phyloP scores from a whole-genome alignment of 768 basidiomycete species.

The Trametes cinnabarina region DNA sequence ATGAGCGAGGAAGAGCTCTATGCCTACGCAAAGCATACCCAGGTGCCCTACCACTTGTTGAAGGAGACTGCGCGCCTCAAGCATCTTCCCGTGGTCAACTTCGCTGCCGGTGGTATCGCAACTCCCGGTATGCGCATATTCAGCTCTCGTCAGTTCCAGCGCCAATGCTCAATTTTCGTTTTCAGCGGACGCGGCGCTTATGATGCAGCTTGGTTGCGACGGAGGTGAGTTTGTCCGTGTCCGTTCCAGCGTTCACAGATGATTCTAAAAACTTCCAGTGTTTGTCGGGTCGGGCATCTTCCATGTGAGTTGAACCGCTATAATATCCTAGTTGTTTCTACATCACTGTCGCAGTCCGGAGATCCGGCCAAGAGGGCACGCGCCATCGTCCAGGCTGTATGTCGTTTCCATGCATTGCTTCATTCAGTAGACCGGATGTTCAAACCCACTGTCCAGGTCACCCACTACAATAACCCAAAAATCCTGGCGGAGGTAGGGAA shows the following conservation, averaged over 20 bases:
- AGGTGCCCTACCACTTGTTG: conserved; percentile 91
- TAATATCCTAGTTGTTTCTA: not conserved
- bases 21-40: conserved; percentile 86
- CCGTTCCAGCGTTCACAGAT: conserved; percentile 1
- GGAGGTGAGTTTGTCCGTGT: conserved; percentile 60
- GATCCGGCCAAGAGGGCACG: conserved; percentile 92
- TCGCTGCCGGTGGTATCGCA: conserved; percentile 92
- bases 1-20: conserved; percentile 97
- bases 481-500: conserved; percentile 76
- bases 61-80: conserved; percentile 95
- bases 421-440: not conserved
- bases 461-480: conserved; percentile 94
- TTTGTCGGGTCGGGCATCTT: conserved; percentile 99
- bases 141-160: conserved; percentile 11
- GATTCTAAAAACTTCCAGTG: conserved; percentile 44
- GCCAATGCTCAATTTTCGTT: conserved; percentile 1
- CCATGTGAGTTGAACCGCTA: conserved; percentile 55
- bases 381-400: conserved; percentile 93
- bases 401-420: not conserved
- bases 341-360: conserved; percentile 56
- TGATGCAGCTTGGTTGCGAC: conserved; percentile 99
- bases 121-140: conserved; percentile 63
- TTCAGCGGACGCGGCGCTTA: conserved; percentile 89
- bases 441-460: conserved; percentile 47
- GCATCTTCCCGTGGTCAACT: conserved; percentile 92